Evolutionary conservation across 2,329 filamentous ascomycete species (phyloP).

Genomic region (Neofusicoccum ribis): DNA sequence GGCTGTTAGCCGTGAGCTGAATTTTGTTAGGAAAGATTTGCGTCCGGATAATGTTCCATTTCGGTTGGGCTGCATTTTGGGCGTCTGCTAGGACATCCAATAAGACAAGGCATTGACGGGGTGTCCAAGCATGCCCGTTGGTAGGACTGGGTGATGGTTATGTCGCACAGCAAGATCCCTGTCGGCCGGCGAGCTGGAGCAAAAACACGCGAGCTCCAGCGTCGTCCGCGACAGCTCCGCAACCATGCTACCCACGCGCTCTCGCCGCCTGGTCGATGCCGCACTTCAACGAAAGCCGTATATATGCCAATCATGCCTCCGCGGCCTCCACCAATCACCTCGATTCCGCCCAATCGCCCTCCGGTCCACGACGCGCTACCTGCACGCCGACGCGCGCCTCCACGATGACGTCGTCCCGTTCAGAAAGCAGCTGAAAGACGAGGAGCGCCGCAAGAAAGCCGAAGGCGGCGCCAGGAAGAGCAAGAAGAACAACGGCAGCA

Average conservation of each 20-base stretch:
- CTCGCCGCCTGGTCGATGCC: background rate
- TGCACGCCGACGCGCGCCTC: background rate
- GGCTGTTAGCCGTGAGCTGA: no score
- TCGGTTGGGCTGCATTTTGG: no score
- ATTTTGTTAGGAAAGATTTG: no score
- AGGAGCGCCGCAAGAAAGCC: slow-evolving; percentile 35
- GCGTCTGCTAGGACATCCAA: no score
- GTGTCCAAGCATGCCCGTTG: no score
- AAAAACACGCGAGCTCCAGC: slow-evolving; percentile 3
- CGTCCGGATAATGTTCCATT: no score
- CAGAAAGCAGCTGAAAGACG: slow-evolving; percentile 40
- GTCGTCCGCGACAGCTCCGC: background rate
- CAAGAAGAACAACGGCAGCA: background rate
- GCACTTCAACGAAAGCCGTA: background rate
- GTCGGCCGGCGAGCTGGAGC: background rate
- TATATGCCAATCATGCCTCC: slow-evolving; percentile 16
- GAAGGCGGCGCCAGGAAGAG: slow-evolving; percentile 21
- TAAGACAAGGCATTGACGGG: no score
- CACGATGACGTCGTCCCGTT: slow-evolving; percentile 33
- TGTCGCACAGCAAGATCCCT: no score
- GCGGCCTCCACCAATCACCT: background rate
- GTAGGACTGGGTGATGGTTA: no score
- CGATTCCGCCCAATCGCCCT: background rate
- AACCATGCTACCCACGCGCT: slow-evolving; percentile 14
- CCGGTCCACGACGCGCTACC: background rate